Percentiles rank a stretch among this genome's conserved stretches.
Conservation (phyloP, 495 filamentous ascomycete genomes). For the Aspergillus wentii region DNA sequence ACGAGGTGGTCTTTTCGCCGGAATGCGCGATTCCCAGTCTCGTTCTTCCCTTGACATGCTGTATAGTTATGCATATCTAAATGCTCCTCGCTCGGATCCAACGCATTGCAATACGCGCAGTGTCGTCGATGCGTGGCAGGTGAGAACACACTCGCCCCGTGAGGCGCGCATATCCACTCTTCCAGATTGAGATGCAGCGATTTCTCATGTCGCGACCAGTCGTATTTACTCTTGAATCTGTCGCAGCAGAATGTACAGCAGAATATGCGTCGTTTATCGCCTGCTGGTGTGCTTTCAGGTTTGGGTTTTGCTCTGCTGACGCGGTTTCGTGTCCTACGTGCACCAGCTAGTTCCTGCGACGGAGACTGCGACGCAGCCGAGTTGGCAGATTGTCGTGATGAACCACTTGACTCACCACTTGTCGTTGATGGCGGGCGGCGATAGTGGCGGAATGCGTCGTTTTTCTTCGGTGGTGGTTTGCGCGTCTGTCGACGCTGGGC, state of each 20-base stretch:
- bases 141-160: conserved; percentile 35
- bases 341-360: not conserved
- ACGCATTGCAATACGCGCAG: conserved; percentile 17
- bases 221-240: conserved; percentile 72
- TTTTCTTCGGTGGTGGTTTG: too few relatives aligned
- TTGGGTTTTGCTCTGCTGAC: too few relatives aligned
- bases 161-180: conserved; percentile 67
- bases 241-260: conserved; percentile 77
- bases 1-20: conserved; percentile 79
- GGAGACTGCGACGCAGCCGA: conserved; percentile 26
- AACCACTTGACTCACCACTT: conserved; percentile 26
- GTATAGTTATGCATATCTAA: conserved; percentile 50
- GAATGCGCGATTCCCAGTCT: conserved; percentile 54
- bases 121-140: conserved; percentile 47
- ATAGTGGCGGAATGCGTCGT: conserved; percentile 51
- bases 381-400: conserved; percentile 10
- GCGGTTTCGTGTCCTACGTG: too few relatives aligned
- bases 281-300: too few relatives aligned
- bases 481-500: too few relatives aligned
- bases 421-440: conserved; percentile 53
- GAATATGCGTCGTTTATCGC: conserved; percentile 9
- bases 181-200: conserved; percentile 73
- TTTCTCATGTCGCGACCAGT: conserved; percentile 80
- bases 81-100: conserved; percentile 14
- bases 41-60: conserved; percentile 56